Conservation (phyloP, 2,329 filamentous ascomycete genomes). For the Colletotrichum simmondsii region DNA sequence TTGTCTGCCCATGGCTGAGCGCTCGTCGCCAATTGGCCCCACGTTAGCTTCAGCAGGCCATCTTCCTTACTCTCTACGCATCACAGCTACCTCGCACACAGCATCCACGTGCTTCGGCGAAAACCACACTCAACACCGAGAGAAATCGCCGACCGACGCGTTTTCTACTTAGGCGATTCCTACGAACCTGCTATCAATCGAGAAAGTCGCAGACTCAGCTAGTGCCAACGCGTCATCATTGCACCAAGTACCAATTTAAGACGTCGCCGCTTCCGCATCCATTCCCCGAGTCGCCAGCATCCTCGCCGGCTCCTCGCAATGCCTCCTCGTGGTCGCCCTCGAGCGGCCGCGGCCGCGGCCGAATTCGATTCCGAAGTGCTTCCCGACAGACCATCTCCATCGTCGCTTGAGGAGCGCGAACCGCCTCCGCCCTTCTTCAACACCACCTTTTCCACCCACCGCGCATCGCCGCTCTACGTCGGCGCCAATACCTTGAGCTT, state of each 20-base stretch:
- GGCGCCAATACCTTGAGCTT: slow-evolving; percentile 52
- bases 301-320: background rate
- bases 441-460: slow-evolving; percentile 68
- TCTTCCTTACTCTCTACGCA: background rate
- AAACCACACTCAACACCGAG: background rate
- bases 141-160: background rate
- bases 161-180: background rate
- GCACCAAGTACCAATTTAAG: background rate
- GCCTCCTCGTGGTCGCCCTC: slow-evolving; percentile 22
- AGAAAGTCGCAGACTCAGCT: background rate
- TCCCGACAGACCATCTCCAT: background rate
- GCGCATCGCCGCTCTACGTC: slow-evolving; percentile 64
- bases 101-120: background rate
- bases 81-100: background rate
- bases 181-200: background rate
- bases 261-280: background rate
- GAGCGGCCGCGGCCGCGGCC: slow-evolving; percentile 1
- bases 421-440: slow-evolving; percentile 61
- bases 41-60: background rate
- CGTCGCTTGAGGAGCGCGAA: slow-evolving; percentile 36
- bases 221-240: background rate
- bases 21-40: background rate
- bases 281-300: background rate
- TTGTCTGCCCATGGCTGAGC: background rate
- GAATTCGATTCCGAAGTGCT: slow-evolving; percentile 1